These are phyloP conservation scores for Leccinum solheimii DNA, from an alignment of 1,284 basidiomycete genomes.

Conservation along the genomic window DNA sequence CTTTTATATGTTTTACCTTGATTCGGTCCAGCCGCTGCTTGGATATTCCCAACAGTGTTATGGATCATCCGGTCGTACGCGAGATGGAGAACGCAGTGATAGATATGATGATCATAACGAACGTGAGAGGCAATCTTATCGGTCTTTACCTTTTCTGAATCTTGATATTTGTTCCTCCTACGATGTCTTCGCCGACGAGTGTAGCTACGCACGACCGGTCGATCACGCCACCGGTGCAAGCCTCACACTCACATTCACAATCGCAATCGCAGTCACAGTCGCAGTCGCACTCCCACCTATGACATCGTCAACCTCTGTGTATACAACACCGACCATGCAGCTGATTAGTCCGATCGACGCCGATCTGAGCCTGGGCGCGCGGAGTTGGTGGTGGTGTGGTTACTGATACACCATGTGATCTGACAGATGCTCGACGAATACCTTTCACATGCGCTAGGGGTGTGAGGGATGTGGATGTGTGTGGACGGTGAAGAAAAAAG, in stretches of 20 bases:
- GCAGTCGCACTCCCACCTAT: slow-evolving; percentile 34
- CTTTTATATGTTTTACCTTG: too few species aligned
- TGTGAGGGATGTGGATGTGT: too few species aligned
- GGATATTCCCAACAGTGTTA: too few species aligned
- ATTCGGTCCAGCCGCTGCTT: too few species aligned
- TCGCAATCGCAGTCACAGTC: slow-evolving; percentile 11
- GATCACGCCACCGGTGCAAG: not conserved
- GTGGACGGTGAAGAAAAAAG: not conserved
- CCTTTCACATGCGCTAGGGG: slow-evolving; percentile 19
- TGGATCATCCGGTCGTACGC: too few species aligned
- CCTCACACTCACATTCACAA: not conserved
- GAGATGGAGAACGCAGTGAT: too few species aligned
- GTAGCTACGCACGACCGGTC: too few species aligned
- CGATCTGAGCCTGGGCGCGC: slow-evolving; percentile 20
- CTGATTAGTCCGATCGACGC: slow-evolving; percentile 33
- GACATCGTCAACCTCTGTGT: slow-evolving; percentile 34
- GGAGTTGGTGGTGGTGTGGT: slow-evolving; percentile 4
- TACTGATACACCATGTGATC: not conserved
- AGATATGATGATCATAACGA: too few species aligned
- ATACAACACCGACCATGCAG: slow-evolving; percentile 49
- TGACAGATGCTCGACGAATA: slow-evolving; percentile 34
- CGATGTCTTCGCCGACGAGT: too few species aligned
- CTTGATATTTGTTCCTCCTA: too few species aligned
- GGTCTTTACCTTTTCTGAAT: too few species aligned
- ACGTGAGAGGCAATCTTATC: too few species aligned